Percentiles rank a stretch among this genome's conserved stretches.
These are phyloP conservation scores for Rutidosis leptorrhynchoides DNA, from an alignment of 129 eudicot species.

Conservation along the genomic window DNA sequence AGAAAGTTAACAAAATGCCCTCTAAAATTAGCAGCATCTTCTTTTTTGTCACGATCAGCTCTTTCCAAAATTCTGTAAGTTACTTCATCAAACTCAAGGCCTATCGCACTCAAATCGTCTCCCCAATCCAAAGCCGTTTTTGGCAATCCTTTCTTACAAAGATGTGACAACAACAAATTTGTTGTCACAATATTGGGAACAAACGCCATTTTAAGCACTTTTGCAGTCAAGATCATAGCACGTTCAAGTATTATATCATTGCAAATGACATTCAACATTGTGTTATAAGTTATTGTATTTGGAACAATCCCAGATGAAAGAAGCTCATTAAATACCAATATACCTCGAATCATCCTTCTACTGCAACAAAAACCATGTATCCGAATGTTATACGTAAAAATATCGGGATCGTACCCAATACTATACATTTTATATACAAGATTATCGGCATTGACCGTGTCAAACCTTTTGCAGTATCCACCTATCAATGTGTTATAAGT, in stretches of 20 bases:
- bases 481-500: slow-evolving; percentile 63
- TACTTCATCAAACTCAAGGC: slow-evolving; percentile 71
- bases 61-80: slow-evolving; percentile 67
- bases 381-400: slow-evolving; percentile 73
- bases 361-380: slow-evolving; percentile 66
- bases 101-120: slow-evolving; percentile 59
- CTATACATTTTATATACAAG: slow-evolving; percentile 50
- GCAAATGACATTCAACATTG: slow-evolving; percentile 76
- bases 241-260: slow-evolving; percentile 60
- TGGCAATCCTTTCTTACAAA: slow-evolving; percentile 76
- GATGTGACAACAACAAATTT: slow-evolving; percentile 70
- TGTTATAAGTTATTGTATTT: slow-evolving; percentile 76
- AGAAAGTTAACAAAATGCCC: slow-evolving; percentile 73
- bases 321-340: slow-evolving; percentile 70
- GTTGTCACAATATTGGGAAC: slow-evolving; percentile 77
- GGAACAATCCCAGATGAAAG: slow-evolving; percentile 73
- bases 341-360: slow-evolving; percentile 53
- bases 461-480: slow-evolving; percentile 76
- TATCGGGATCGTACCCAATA: slow-evolving; percentile 71
- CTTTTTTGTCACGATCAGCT: slow-evolving; percentile 51
- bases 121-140: slow-evolving; percentile 86
- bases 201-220: too few species aligned
- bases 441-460: slow-evolving; percentile 62
- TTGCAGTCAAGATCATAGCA: slow-evolving; percentile 81
- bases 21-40: slow-evolving; percentile 38